Conservation (phyloP, 495 filamentous ascomycete species). For the Alectoria sarmentosa region DNA sequence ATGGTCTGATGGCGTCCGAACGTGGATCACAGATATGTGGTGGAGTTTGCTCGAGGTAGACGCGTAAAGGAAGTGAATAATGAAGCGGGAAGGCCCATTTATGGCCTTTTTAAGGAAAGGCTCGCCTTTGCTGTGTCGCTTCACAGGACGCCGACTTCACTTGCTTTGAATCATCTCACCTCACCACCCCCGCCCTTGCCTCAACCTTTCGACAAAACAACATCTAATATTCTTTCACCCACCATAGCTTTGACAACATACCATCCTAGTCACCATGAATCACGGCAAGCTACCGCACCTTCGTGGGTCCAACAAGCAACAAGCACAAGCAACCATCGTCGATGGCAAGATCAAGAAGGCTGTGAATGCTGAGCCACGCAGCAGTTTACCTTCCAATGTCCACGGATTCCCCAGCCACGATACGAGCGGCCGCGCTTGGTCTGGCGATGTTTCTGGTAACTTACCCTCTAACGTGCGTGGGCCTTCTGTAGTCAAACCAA, state of each 20-base stretch:
- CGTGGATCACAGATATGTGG: neutral
- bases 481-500: neutral
- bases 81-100: neutral
- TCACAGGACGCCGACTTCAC: neutral
- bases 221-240: neutral
- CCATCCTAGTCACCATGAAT: neutral
- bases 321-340: neutral
- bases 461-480: neutral
- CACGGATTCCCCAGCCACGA: neutral
- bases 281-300: neutral
- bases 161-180: neutral
- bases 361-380: constrained; percentile 1
- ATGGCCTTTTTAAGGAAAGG: neutral
- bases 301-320: neutral
- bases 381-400: constrained; percentile 4
- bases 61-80: neutral
- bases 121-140: neutral
- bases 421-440: neutral
- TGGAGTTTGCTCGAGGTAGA: neutral
- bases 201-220: neutral
- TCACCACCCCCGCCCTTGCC: neutral
- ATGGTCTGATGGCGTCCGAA: neutral
- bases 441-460: neutral
- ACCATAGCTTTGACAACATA: neutral
- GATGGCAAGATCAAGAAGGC: neutral